These are phyloP conservation scores for Antitrichia curtipendula DNA, from an alignment of 225 moss, liverwort and hornwort genomes.

Conservation along the genomic window DNA sequence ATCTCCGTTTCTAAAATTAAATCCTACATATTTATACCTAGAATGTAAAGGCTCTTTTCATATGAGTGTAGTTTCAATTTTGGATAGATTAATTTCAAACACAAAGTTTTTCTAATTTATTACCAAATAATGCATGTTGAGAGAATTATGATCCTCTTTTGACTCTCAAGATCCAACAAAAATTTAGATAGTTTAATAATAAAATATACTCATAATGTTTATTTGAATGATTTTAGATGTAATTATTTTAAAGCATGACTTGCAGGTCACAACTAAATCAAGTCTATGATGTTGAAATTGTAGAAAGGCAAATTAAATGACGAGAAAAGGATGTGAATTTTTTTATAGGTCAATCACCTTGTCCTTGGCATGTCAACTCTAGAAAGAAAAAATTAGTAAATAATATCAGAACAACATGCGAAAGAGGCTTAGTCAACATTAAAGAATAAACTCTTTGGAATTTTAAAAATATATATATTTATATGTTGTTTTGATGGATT, in stretches of 20 bases:
- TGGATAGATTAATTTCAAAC: not conserved
- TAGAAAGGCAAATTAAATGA: accelerated
- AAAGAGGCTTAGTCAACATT: not conserved
- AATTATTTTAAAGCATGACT: no score
- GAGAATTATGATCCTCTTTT: not conserved
- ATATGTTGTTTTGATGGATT: no score
- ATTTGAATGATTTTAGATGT: not conserved
- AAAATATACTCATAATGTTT: no score
- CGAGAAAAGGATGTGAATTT: not conserved
- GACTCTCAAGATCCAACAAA: not conserved
- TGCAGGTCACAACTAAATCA: accelerated
- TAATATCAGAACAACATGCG: accelerated
- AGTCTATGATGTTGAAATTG: accelerated
- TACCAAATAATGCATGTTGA: not conserved
- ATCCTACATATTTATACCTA: accelerated
- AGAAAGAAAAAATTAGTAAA: accelerated
- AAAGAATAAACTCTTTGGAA: accelerated
- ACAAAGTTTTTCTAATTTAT: not conserved
- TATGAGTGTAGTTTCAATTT: not conserved
- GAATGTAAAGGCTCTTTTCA: not conserved
- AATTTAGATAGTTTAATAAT: not conserved
- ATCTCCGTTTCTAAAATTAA: accelerated
- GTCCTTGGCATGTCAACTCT: accelerated
- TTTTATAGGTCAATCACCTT: accelerated
- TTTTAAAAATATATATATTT: not conserved